phyloP scores from a whole-genome alignment of 805 yeast species.

The Ascoidea asiatica region DNA sequence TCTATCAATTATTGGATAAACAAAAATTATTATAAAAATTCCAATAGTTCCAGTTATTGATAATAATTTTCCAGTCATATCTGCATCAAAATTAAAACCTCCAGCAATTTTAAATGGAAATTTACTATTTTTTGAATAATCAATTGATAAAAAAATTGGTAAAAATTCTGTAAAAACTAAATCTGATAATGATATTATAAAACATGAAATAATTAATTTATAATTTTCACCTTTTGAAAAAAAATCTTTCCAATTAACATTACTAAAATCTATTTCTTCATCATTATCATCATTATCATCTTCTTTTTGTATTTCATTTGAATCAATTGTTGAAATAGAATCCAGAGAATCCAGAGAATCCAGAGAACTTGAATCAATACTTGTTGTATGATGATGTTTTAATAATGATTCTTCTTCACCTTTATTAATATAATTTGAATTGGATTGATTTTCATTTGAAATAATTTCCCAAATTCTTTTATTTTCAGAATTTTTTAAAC shows the following conservation, averaged over 20 bases:
- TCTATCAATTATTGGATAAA: slow-evolving; percentile 40
- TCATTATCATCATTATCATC: slow-evolving; percentile 6
- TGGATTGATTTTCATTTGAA: slow-evolving; percentile 3
- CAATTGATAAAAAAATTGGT: slow-evolving; percentile 38
- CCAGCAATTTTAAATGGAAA: slow-evolving; percentile 39
- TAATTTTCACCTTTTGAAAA: no score
- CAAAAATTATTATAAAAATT: slow-evolving; percentile 30
- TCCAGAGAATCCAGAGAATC: no score
- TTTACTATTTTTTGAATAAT: slow-evolving; percentile 13
- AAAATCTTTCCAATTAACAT: not conserved
- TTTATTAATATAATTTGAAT: not conserved
- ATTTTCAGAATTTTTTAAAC: slow-evolving; percentile 12
- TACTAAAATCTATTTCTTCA: slow-evolving; percentile 1
- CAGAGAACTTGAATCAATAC: no score
- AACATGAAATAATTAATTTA: no score
- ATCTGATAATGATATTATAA: slow-evolving; percentile 33
- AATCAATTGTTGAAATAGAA: no score
- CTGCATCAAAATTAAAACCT: slow-evolving; percentile 35
- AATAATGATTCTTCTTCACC: slow-evolving; percentile 11
- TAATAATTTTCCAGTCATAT: slow-evolving; percentile 34
- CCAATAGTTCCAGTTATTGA: slow-evolving; percentile 43
- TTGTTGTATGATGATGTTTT: no score
- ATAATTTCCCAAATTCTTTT: slow-evolving; percentile 17
- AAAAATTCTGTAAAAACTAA: slow-evolving; percentile 39
- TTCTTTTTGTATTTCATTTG: slow-evolving; percentile 4